Evolutionary conservation across 1,284 basidiomycete genomes (phyloP).

Genomic region (Thecaphora frezii): DNA sequence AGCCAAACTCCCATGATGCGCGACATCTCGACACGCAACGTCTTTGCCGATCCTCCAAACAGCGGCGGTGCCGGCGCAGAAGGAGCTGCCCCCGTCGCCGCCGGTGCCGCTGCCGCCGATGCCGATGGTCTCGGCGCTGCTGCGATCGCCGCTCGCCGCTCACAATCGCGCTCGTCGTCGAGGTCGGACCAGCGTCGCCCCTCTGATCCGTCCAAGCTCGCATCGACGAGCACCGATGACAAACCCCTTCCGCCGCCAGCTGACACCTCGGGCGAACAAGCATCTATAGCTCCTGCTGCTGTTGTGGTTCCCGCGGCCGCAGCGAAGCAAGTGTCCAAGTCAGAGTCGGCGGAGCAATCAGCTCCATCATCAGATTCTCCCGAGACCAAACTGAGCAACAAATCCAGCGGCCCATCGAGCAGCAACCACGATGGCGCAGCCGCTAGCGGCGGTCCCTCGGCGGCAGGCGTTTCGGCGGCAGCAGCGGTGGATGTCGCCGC

Average conservation of each 20-base stretch:
- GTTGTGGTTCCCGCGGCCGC: too few species aligned
- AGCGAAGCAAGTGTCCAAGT: too few species aligned
- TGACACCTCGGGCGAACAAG: too few species aligned
- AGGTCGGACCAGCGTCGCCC: slow-evolving; percentile 8
- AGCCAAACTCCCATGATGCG: slow-evolving; percentile 40
- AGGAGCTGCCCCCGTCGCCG: slow-evolving; percentile 3
- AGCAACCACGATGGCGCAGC: slow-evolving; percentile 2
- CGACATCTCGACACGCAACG: slow-evolving; percentile 31
- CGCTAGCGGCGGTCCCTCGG: slow-evolving; percentile 5
- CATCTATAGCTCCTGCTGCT: too few species aligned
- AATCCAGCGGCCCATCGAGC: not conserved
- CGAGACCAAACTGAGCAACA: too few species aligned
- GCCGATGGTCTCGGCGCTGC: slow-evolving; percentile 28
- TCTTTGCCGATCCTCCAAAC: slow-evolving; percentile 28
- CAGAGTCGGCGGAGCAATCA: too few species aligned
- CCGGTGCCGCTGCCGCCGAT: slow-evolving; percentile 11
- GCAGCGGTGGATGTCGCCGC: slow-evolving; percentile 7
- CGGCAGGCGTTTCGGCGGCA: slow-evolving; percentile 3
- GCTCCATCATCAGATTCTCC: too few species aligned
- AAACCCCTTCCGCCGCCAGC: not conserved
- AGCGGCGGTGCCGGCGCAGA: not conserved
- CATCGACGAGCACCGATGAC: not conserved
- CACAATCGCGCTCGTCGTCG: slow-evolving; percentile 11
- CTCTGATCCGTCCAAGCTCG: slow-evolving; percentile 14
- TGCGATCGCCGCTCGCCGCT: slow-evolving; percentile 26